Percentiles rank a stretch among this genome's conserved stretches.
These are phyloP conservation scores for Candida palmyrensis DNA, from an alignment of 805 yeast species.

Conservation along the genomic window DNA sequence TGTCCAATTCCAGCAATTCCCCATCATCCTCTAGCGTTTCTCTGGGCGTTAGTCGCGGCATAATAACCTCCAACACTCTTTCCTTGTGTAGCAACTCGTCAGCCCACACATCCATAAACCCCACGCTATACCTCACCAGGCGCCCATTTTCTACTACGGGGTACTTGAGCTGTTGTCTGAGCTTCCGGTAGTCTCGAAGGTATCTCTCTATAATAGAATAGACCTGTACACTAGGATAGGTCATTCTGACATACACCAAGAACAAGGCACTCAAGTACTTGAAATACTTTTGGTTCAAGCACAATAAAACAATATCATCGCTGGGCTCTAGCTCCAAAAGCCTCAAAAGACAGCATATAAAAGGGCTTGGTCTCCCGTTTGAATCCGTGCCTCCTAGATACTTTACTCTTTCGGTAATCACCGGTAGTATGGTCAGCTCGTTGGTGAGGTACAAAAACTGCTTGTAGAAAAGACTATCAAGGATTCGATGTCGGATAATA, in stretches of 20 bases:
- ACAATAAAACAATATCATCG: conserved; percentile 48
- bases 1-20: conserved; percentile 32
- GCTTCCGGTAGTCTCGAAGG: conserved; percentile 62
- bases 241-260: conserved; percentile 57
- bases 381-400: conserved; percentile 57
- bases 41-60: conserved; percentile 56
- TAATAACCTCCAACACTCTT: conserved; percentile 65
- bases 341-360: conserved; percentile 72
- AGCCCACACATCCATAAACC: conserved; percentile 67
- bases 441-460: conserved; percentile 36
- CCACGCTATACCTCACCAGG: conserved; percentile 29
- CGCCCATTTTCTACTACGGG: conserved; percentile 20
- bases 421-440: conserved; percentile 34
- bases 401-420: conserved; percentile 28
- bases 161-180: conserved; percentile 37
- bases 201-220: conserved; percentile 43
- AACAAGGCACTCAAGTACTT: conserved; percentile 71
- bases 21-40: conserved; percentile 38
- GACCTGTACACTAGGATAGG: conserved; percentile 19
- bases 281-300: conserved; percentile 55
- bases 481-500: conserved; percentile 36
- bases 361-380: conserved; percentile 59
- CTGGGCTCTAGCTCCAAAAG: conserved; percentile 73
- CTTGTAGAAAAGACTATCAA: conserved; percentile 39
- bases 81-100: conserved; percentile 55